These are phyloP conservation scores for Leishmania amazonensis DNA, from an alignment of 208 protist genomes.

Conservation along the genomic window DNA sequence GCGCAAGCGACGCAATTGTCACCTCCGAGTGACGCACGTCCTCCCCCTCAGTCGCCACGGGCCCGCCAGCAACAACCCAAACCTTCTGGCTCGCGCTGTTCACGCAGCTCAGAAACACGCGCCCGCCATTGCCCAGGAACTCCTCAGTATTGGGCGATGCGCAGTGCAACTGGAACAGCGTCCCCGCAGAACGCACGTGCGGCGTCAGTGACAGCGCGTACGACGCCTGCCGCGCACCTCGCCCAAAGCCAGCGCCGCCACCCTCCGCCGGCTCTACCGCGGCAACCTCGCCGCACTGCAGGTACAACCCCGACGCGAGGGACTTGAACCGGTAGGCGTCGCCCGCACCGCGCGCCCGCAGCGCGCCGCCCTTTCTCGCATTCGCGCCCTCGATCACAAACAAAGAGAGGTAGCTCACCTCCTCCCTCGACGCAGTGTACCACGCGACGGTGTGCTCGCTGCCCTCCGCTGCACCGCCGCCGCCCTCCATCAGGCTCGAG, in stretches of 20 bases:
- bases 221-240: conserved; percentile 4
- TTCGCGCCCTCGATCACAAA: conserved; percentile 56
- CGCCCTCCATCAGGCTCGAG: conserved; percentile 14
- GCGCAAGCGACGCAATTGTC: conserved; percentile 37
- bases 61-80: conserved; percentile 46
- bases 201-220: conserved; percentile 38
- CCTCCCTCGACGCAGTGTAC: conserved; percentile 36
- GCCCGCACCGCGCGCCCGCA: conserved; percentile 28
- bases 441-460: conserved; percentile 18
- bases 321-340: conserved; percentile 48
- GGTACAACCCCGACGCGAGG: conserved; percentile 45
- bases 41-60: conserved; percentile 10
- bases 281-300: conserved; percentile 32
- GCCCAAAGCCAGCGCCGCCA: neutral
- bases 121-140: conserved; percentile 41
- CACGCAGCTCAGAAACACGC: conserved; percentile 43
- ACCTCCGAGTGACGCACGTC: conserved; percentile 17
- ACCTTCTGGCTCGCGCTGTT: conserved; percentile 30
- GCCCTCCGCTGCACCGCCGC: conserved; percentile 8
- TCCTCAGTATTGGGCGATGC: conserved; percentile 26
- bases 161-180: conserved; percentile 39
- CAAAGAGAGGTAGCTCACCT: conserved; percentile 46
- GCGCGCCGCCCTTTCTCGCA: conserved; percentile 47
- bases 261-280: neutral
- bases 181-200: conserved; percentile 30